Evolutionary conservation across 2,329 filamentous ascomycete species (phyloP).

Genomic region (Aspergillus melleus): DNA sequence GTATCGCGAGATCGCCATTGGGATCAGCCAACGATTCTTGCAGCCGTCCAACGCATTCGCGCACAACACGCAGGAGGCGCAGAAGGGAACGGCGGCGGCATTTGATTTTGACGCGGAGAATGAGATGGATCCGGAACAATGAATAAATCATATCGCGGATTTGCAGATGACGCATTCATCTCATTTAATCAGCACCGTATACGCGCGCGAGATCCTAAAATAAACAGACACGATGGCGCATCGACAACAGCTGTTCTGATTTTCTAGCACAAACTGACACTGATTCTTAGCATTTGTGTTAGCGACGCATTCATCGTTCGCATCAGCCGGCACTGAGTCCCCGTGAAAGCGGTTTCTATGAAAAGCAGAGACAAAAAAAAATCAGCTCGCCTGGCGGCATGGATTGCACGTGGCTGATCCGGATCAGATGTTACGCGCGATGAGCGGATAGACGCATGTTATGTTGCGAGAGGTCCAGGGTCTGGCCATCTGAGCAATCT

Average conservation of each 20-base stretch:
- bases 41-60: constrained; percentile 6
- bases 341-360: neutral
- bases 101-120: neutral
- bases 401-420: neutral
- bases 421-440: too few relatives aligned
- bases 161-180: constrained; percentile 1
- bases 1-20: constrained; percentile 9
- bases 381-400: neutral
- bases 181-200: neutral
- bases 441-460: too few relatives aligned
- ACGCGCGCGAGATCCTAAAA: neutral
- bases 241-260: neutral
- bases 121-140: constrained; percentile 5
- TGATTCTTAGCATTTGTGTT: neutral
- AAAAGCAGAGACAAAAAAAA: neutral
- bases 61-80: neutral
- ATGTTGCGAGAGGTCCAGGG: neutral
- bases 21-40: constrained; percentile 11
- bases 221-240: neutral
- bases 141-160: constrained; percentile 6
- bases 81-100: neutral
- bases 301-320: too few relatives aligned
- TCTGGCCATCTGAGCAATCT: neutral
- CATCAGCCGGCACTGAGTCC: neutral
- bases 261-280: neutral